Percentiles rank a stretch among this genome's conserved stretches.
These are phyloP conservation scores for Paramecium sonneborni DNA, from an alignment of 73 alveolate genomes.

Conservation along the genomic window DNA sequence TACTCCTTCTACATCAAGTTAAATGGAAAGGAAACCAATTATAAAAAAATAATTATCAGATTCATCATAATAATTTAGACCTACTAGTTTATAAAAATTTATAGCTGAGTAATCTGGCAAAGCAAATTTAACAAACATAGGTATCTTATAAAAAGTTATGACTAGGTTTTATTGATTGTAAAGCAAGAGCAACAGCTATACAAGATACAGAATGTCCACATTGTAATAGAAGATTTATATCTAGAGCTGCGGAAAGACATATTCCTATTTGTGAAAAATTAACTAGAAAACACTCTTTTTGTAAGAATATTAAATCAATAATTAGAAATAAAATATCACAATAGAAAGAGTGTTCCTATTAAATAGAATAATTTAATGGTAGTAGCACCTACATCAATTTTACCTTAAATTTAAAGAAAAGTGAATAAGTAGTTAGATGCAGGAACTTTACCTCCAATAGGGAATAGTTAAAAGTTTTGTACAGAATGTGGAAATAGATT, in stretches of 20 bases:
- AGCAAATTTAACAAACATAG: not conserved
- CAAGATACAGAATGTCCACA: conserved; percentile 21
- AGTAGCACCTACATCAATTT: not conserved
- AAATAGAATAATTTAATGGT: not conserved
- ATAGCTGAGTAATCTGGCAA: not conserved
- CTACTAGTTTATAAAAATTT: not conserved
- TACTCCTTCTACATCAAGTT: not conserved
- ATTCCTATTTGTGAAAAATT: conserved; percentile 76
- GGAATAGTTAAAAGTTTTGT: not conserved
- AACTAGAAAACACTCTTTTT: not conserved
- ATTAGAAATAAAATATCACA: not conserved
- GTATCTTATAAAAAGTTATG: not conserved
- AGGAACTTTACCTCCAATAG: not conserved
- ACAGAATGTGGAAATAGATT: not conserved
- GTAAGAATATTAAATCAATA: not conserved
- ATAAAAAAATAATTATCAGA: not conserved
- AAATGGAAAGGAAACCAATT: not conserved
- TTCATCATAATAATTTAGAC: not conserved
- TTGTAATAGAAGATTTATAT: conserved; percentile 74
- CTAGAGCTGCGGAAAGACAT: conserved; percentile 79
- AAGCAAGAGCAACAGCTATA: conserved; percentile 26
- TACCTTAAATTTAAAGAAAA: not conserved
- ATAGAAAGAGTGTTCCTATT: not conserved
- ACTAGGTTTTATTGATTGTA: not conserved
- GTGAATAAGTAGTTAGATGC: not conserved